phyloP scores from a whole-genome alignment of 179 eudicot genomes.

The Beta corolliflora region DNA sequence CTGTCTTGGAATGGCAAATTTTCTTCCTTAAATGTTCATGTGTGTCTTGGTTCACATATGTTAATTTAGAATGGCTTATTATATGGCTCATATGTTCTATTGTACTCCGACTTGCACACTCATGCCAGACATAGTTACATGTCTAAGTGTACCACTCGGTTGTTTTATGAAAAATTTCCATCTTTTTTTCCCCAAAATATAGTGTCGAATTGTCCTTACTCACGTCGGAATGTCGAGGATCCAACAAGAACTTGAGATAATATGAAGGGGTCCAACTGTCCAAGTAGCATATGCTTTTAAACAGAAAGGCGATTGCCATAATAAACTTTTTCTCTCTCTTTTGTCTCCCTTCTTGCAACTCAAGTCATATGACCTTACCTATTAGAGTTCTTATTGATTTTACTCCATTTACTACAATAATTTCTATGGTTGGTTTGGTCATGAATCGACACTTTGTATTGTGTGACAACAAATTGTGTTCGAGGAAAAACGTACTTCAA shows the following conservation, averaged over 20 bases:
- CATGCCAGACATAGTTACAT: too few relatives aligned
- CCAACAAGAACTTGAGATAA: too few relatives aligned
- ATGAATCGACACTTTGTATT: not conserved
- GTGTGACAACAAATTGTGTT: not conserved
- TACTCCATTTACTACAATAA: not conserved
- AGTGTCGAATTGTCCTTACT: too few relatives aligned
- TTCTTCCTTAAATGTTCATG: not conserved
- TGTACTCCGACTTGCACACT: too few relatives aligned
- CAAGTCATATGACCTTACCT: not conserved
- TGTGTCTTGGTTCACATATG: not conserved
- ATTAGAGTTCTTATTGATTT: not conserved
- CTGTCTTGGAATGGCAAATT: not conserved
- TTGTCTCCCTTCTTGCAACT: not conserved
- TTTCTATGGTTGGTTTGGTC: not conserved
- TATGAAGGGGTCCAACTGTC: too few relatives aligned
- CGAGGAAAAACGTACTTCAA: too few relatives aligned
- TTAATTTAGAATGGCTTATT: too few relatives aligned
- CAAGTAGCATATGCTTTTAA: not conserved
- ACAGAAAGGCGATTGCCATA: not conserved
- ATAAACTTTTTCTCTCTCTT: not conserved
- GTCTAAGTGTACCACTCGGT: too few relatives aligned
- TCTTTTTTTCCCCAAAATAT: too few relatives aligned
- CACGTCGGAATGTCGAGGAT: too few relatives aligned
- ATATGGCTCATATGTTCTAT: not conserved
- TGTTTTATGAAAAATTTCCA: too few relatives aligned